phyloP scores from a whole-genome alignment of 148 eudicot species.

The Pouteria glomerata region DNA sequence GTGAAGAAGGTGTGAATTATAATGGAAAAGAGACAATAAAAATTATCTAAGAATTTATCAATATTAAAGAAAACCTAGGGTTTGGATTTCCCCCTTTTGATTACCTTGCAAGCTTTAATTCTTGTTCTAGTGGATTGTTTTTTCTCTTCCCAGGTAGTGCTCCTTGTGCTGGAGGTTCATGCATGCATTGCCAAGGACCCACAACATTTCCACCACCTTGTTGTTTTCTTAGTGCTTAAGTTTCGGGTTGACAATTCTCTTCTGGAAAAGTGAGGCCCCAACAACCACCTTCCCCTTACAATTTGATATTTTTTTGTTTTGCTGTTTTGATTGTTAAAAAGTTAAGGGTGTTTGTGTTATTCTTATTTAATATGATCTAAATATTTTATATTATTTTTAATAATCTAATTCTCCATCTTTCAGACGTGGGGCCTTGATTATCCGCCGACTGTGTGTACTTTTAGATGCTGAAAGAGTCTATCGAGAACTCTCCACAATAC shows the following conservation, averaged over 20 bases:
- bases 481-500: slow-evolving; percentile 74
- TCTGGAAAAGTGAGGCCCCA: slow-evolving; percentile 68
- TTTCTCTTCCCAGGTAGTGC: slow-evolving; percentile 61
- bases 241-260: slow-evolving; percentile 70
- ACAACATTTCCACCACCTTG: slow-evolving; percentile 68
- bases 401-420: slow-evolving; percentile 13
- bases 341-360: slow-evolving; percentile 5
- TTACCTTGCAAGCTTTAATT: too few species aligned
- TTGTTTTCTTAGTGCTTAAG: slow-evolving; percentile 65
- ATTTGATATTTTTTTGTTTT: neutral
- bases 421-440: slow-evolving; percentile 95
- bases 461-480: slow-evolving; percentile 90
- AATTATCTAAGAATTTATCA: too few species aligned
- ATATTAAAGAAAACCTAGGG: too few species aligned
- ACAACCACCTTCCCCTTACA: neutral
- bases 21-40: too few species aligned
- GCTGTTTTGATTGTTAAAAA: neutral
- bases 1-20: too few species aligned
- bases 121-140: too few species aligned
- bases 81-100: too few species aligned
- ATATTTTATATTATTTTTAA: neutral
- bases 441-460: slow-evolving; percentile 84
- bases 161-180: slow-evolving; percentile 95
- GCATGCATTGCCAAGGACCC: slow-evolving; percentile 90
- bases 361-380: neutral